phyloP scores from a whole-genome alignment of 805 yeast genomes.

The Ogataea pilisensis region DNA sequence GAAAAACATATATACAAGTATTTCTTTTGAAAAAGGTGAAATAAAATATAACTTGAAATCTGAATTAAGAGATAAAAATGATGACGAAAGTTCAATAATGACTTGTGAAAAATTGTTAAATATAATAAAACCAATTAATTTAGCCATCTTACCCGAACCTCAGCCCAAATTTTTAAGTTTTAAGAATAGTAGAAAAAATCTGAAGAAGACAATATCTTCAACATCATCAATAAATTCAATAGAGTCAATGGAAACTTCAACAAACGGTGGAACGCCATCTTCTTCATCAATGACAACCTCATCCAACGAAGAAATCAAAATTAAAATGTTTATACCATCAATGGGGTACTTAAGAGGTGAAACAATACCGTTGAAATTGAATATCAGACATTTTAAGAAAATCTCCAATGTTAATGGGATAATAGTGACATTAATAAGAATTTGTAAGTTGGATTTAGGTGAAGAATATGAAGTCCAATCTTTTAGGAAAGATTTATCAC shows the following conservation, averaged over 20 bases:
- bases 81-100: slow-evolving; percentile 28
- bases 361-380: slow-evolving; percentile 63
- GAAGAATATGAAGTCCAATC: slow-evolving; percentile 62
- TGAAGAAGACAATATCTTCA: slow-evolving; percentile 36
- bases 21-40: slow-evolving; percentile 83
- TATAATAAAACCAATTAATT: slow-evolving; percentile 71
- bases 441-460: slow-evolving; percentile 64
- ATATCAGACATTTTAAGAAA: slow-evolving; percentile 64
- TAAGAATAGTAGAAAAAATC: slow-evolving; percentile 39
- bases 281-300: slow-evolving; percentile 9
- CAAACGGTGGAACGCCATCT: background rate
- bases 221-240: slow-evolving; percentile 37
- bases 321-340: slow-evolving; percentile 46
- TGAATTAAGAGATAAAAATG: slow-evolving; percentile 19
- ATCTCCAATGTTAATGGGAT: slow-evolving; percentile 69
- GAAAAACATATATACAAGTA: slow-evolving; percentile 65
- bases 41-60: slow-evolving; percentile 57
- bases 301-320: slow-evolving; percentile 19
- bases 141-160: slow-evolving; percentile 59
- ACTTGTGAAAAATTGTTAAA: slow-evolving; percentile 55
- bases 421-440: slow-evolving; percentile 73
- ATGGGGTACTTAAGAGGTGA: slow-evolving; percentile 82
- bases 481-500: slow-evolving; percentile 80
- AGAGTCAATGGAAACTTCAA: slow-evolving; percentile 11
- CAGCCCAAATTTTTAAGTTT: slow-evolving; percentile 63